A percentile compares a stretch with the other conserved stretches of the same genome.
Conservation (phyloP, 768 basidiomycete genomes). For the Trametes meyenii region DNA sequence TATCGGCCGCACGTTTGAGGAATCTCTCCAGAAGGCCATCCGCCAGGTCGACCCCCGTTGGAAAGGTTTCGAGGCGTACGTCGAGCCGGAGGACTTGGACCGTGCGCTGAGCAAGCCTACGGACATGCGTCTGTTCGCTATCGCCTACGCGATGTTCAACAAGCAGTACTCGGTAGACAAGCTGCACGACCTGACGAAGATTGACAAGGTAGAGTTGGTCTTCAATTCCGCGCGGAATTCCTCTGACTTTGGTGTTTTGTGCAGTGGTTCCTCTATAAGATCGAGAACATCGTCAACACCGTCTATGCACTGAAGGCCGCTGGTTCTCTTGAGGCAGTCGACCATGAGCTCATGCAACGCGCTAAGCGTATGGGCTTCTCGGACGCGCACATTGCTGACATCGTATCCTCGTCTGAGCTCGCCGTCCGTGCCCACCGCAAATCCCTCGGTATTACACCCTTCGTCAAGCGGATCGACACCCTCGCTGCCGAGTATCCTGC, state of each 20-base stretch:
- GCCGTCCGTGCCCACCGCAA: slow-evolving; percentile 85
- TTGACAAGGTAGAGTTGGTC: slow-evolving; percentile 76
- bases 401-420: slow-evolving; percentile 74
- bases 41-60: slow-evolving; percentile 97
- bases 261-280: slow-evolving; percentile 98
- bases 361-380: slow-evolving; percentile 97
- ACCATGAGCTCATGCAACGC: slow-evolving; percentile 75
- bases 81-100: slow-evolving; percentile 85
- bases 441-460: slow-evolving; percentile 85
- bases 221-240: background rate
- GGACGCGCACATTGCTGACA: slow-evolving; percentile 87
- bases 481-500: slow-evolving; percentile 98
- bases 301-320: slow-evolving; percentile 73
- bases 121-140: slow-evolving; percentile 94
- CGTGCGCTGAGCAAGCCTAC: slow-evolving; percentile 80
- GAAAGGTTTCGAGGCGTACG: slow-evolving; percentile 96
- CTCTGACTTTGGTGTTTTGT: background rate
- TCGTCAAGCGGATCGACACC: slow-evolving; percentile 99
- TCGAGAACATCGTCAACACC: slow-evolving; percentile 96
- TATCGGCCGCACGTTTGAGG: slow-evolving; percentile 98
- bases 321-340: slow-evolving; percentile 68
- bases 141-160: slow-evolving; percentile 97
- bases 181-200: slow-evolving; percentile 94
- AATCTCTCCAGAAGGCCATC: slow-evolving; percentile 97
- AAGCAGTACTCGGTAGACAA: slow-evolving; percentile 87